Base-by-base conservation (phyloP, 768 basidiomycete species). In the Psilocybe subaeruginosa region DNA sequence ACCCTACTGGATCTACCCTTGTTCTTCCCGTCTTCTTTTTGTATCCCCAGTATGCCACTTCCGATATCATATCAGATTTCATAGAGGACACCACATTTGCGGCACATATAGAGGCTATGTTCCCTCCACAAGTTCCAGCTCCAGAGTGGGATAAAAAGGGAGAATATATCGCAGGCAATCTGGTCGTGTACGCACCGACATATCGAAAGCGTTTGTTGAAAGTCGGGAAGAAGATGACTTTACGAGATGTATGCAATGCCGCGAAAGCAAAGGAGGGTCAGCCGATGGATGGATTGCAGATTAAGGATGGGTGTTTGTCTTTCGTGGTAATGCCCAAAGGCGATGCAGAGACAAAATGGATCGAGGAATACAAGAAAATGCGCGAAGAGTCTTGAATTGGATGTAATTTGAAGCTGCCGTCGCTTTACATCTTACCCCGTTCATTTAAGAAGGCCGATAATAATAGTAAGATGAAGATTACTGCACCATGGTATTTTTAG, bases 21-120 rank as follows among this genome's bases (percentile, higher is more conserved):
- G 74, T 97, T 63, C 72, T 97, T 70, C 97, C 97, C 2, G 89
- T 91, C 45, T 93, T 97, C 79, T 91, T 99, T 75, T 82, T 98
- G 62, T 97, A 98, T 74, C 97, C 97, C 5, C 89, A 94, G 71
- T 82, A 95, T 64, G 85, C 89, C 9, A 93, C 87, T 4, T 93
- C 96, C 30, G 97, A 99, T 74, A 82, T 96, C 60, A 91, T 98
- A 64, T 81, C 90, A 12, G 82, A 89, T 53, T 98, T 97, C 74
- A 81, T 87, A 64, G 96, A 98, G 73, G 85, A 90, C 64, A 89
- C 92, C 1, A 84, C 93, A 2, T 95, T 99, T 73, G 79, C 81
- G 7, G 87, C 86, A 43, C 92, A 95, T 65, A 79, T 98, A 3
- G 77, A 80, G 17, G 76, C 80, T 14, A 96, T 99, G 88, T 96